A percentile compares a stretch with the other conserved stretches of the same genome.
These are phyloP conservation scores for Flaveria linearis DNA, from an alignment of 129 eudicot species.

Conservation along the genomic window DNA sequence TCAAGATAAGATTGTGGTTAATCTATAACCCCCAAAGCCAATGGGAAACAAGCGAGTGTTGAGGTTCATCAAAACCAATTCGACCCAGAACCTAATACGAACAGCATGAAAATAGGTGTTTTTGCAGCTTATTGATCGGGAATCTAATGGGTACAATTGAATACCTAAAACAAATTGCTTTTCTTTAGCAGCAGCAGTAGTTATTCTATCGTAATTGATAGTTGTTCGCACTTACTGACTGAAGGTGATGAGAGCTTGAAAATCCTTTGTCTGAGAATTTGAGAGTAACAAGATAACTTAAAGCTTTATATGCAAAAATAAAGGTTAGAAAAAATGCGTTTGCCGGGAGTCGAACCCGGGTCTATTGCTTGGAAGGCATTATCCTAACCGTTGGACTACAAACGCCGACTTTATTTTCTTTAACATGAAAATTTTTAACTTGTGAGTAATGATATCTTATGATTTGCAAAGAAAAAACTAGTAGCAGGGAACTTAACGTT, in stretches of 20 bases:
- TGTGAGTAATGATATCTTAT: too few relatives aligned
- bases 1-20: not conserved
- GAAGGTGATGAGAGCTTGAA: not conserved
- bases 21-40: not conserved
- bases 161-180: not conserved
- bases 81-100: constrained; percentile 9
- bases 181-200: not conserved
- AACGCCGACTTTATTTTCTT: constrained; percentile 29
- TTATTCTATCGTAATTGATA: not conserved
- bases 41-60: not conserved
- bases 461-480: too few relatives aligned
- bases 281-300: not conserved
- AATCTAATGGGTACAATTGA: not conserved
- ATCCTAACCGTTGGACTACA: constrained; percentile 95
- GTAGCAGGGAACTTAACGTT: too few relatives aligned
- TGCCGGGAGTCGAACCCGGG: constrained; percentile 99
- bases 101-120: not conserved
- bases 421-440: too few relatives aligned
- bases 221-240: not conserved
- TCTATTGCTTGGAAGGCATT: constrained; percentile 99
- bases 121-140: not conserved
- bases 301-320: not conserved
- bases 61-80: constrained; percentile 25
- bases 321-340: constrained; percentile 42
- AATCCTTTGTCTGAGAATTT: not conserved